Conservation (phyloP, 352 stramenopile genomes). For the Globisporangium abappressorium region DNA sequence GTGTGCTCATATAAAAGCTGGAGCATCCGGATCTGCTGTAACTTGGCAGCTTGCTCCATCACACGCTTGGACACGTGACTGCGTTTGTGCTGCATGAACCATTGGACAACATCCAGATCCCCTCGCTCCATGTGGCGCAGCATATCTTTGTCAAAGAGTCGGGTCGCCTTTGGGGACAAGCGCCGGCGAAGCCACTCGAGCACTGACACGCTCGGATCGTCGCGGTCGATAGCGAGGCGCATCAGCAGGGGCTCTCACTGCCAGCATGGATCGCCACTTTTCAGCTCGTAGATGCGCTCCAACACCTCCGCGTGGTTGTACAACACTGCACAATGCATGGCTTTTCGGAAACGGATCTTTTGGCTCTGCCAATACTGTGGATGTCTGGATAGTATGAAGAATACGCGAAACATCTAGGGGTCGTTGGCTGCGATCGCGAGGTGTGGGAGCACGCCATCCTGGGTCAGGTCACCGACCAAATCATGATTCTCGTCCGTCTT, state of each 20-base stretch:
- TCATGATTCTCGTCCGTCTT: no score
- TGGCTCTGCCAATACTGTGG: not conserved
- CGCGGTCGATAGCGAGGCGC: not conserved
- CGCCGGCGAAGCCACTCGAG: constrained; percentile 2
- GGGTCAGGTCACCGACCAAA: not conserved
- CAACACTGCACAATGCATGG: not conserved
- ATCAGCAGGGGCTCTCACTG: not conserved
- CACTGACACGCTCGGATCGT: not conserved
- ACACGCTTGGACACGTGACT: not conserved
- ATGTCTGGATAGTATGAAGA: not conserved
- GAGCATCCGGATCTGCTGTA: not conserved
- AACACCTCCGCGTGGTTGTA: not conserved
- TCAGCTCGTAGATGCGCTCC: not conserved
- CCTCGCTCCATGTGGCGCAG: not conserved
- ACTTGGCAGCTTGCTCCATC: not conserved
- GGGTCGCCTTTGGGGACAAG: not conserved
- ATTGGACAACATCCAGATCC: not conserved
- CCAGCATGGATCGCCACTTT: not conserved
- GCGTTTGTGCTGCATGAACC: not conserved
- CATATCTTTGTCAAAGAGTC: not conserved
- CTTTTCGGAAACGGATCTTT: not conserved
- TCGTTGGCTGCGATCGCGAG: not conserved
- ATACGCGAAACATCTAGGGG: not conserved
- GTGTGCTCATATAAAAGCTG: not conserved
- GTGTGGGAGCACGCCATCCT: not conserved